These are phyloP conservation scores for Solanum aculeatissimum DNA, from an alignment of 305 asterid species.

Conservation along the genomic window DNA sequence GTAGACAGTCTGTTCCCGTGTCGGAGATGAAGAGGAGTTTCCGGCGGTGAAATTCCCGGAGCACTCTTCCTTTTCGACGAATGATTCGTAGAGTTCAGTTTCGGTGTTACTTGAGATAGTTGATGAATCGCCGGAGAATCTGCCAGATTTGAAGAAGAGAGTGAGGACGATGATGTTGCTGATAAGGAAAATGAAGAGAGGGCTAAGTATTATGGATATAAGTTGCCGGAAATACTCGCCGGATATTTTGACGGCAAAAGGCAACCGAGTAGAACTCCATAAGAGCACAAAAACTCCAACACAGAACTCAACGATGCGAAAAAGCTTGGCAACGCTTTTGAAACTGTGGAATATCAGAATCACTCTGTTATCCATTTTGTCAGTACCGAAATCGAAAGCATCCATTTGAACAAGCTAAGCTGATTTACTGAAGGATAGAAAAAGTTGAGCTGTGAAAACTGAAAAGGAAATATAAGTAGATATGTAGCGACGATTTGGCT, in stretches of 20 bases:
- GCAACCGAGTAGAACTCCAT: slow-evolving; percentile 45
- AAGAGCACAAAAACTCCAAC: slow-evolving; percentile 19
- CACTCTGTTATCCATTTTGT: slow-evolving; percentile 3
- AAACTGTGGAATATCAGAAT: slow-evolving; percentile 13
- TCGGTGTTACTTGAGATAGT: neutral
- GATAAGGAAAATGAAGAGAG: slow-evolving; percentile 48
- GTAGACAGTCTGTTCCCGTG: slow-evolving; percentile 23
- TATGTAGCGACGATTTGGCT: neutral
- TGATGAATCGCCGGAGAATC: slow-evolving; percentile 8
- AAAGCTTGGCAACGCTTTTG: slow-evolving; percentile 25
- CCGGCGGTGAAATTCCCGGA: neutral
- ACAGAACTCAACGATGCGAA: slow-evolving; percentile 42
- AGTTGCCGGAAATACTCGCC: slow-evolving; percentile 48
- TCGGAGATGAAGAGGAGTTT: neutral
- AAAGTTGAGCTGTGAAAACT: neutral
- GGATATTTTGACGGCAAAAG: slow-evolving; percentile 41
- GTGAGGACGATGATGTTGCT: slow-evolving; percentile 51
- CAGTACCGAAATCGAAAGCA: slow-evolving; percentile 9
- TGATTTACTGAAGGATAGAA: neutral
- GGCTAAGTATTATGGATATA: slow-evolving; percentile 24
- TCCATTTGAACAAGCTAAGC: slow-evolving; percentile 8
- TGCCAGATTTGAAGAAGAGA: slow-evolving; percentile 46
- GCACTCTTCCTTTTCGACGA: slow-evolving; percentile 1
- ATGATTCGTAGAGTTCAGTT: slow-evolving; percentile 2
- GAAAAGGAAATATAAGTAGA: neutral